Percentiles rank a stretch among this genome's conserved stretches.
Conservation (phyloP, 2,329 filamentous ascomycete genomes). For the Fusarium nurragi region DNA sequence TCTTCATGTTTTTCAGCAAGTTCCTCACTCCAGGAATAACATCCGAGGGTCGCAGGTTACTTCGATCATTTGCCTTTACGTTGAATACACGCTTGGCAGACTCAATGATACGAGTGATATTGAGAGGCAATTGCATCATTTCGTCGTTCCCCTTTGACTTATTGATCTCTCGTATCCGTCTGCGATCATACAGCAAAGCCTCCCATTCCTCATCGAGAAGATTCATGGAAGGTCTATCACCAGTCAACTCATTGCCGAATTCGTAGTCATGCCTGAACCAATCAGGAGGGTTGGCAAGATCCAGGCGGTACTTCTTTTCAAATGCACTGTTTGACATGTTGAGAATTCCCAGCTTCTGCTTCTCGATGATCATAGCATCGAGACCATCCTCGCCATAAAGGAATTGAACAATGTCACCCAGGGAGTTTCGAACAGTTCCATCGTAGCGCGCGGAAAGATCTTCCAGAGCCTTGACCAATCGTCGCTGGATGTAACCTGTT, state of each 20-base stretch:
- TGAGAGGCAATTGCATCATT: constrained; percentile 90
- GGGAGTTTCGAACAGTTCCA: constrained; percentile 94
- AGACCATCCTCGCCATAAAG: constrained; percentile 97
- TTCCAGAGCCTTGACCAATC: constrained; percentile 96
- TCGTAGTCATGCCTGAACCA: constrained; percentile 71
- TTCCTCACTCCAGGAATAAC: constrained; percentile 82
- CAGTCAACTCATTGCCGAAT: constrained; percentile 84
- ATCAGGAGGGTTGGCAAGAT: constrained; percentile 69
- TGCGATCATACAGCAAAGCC: constrained; percentile 76
- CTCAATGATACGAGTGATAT: constrained; percentile 89
- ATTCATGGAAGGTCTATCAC: constrained; percentile 86
- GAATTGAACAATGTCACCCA: constrained; percentile 97
- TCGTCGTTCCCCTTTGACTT: constrained; percentile 78
- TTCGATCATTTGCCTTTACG: constrained; percentile 84
- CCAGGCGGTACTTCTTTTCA: constrained; percentile 82
- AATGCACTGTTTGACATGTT: constrained; percentile 81
- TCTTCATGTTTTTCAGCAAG: constrained; percentile 78
- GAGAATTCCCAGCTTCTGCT: constrained; percentile 88
- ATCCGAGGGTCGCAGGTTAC: constrained; percentile 87
- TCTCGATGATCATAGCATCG: constrained; percentile 92
- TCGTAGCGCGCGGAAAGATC: constrained; percentile 98
- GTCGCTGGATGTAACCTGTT: constrained; percentile 98
- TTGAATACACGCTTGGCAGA: constrained; percentile 91
- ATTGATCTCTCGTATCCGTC: constrained; percentile 76
- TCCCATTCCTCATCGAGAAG: constrained; percentile 92